Evolutionary conservation across 1,284 basidiomycete genomes (phyloP), one percentile per base, ranked within the genome.

Genomic region (Mycena citricolor): DNA sequence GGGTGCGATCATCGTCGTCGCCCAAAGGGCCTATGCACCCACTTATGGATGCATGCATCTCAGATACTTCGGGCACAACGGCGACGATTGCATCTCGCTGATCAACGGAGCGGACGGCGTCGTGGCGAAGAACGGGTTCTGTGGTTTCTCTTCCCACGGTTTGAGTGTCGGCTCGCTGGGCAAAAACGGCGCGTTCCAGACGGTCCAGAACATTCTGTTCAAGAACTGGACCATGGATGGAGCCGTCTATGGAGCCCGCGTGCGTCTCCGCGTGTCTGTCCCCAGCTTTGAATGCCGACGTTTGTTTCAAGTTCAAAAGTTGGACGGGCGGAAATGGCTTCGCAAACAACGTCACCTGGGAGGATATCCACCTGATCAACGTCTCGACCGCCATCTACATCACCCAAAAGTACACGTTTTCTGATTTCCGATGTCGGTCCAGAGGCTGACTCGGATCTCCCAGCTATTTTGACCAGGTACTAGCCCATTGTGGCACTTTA

Each of bases 321-420:
- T 74, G 71, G 68, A 68, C 70, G 11, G 71, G 71, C 32, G 73
- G 73, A 11, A 61, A 66, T 39, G 73, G 73, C 24, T 66, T 65
- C 39, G 73, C 67, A 4, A 57, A 68, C 42, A 71, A 73, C 51
- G 59, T 75, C 24, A 69, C 68, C 16, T 74, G 71, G 68, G 62
- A 68, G 38, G 71, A 74, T 56, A 74, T 73, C 41, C 62, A 62
- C 8, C 60, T 71, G 11, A 54, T 66, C 28, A 64, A 69, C 44
- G 70, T 71, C 7, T 69, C 67, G 4, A 72, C 67, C 36, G 67
- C 67, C 7, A 69, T 73, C 33, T 73, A 69, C 54, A 62, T 74
- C 41, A 74, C 73, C 3, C 71, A 73, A 58, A 73, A 70, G 61
- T 75, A n/a, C n/a, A n/a, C n/a, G n/a, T n/a, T n/a, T n/a, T n/a